Evolutionary conservation across 2,329 filamentous ascomycete genomes (phyloP).

Genomic region (Penicillium hordei): DNA sequence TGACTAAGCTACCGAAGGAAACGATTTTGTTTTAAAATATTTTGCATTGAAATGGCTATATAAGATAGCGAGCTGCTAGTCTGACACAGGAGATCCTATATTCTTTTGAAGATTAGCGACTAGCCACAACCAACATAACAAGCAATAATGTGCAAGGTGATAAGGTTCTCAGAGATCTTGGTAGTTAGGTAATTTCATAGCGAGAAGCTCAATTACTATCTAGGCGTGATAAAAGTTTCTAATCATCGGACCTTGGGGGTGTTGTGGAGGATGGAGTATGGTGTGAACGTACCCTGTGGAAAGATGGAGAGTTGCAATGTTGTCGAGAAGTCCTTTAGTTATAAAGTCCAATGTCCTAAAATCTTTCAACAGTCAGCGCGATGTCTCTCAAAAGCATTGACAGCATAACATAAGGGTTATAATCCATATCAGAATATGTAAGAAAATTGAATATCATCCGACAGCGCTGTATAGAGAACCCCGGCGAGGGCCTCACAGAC

Average conservation of each 20-base stretch:
- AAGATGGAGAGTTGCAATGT: background rate
- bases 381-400: constrained; percentile 5
- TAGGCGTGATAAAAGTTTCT: constrained; percentile 60
- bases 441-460: constrained; percentile 86
- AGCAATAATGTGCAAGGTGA: constrained; percentile 17
- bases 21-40: background rate
- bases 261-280: background rate
- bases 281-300: constrained; percentile 28
- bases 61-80: background rate
- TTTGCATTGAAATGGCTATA: constrained; percentile 3
- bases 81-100: background rate
- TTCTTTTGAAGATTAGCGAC: constrained; percentile 25
- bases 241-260: constrained; percentile 59
- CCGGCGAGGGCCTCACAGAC: constrained; percentile 87
- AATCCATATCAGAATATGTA: constrained; percentile 89
- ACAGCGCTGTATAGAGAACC: constrained; percentile 73
- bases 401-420: constrained; percentile 3
- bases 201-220: constrained; percentile 66
- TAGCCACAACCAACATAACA: constrained; percentile 16
- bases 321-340: background rate
- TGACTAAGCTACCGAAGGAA: background rate
- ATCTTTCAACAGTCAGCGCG: constrained; percentile 30
- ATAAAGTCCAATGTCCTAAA: constrained; percentile 7
- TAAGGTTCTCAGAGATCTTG: constrained; percentile 66
- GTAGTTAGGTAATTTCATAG: constrained; percentile 61